Evolutionary conservation across 2,329 filamentous ascomycete species (phyloP).

Genomic region (Calonectria pteridis): DNA sequence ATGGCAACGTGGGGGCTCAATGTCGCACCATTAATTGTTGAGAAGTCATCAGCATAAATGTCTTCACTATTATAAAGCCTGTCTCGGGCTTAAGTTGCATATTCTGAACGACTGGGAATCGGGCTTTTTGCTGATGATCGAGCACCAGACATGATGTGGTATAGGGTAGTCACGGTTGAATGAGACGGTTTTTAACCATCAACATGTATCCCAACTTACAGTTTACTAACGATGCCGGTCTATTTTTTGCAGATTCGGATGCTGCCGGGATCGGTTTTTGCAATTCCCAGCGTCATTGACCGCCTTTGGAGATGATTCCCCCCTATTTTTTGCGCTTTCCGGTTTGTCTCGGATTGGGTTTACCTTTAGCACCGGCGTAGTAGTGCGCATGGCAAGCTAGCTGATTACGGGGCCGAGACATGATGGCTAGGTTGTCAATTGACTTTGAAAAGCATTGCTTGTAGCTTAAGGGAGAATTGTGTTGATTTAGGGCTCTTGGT

Average conservation of each 20-base stretch:
- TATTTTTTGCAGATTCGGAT: too few species aligned
- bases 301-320: not conserved
- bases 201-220: not conserved
- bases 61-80: not conserved
- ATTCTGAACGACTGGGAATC: too few species aligned
- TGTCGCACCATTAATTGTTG: not conserved
- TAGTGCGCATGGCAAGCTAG: not conserved
- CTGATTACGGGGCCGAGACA: not conserved
- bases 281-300: not conserved
- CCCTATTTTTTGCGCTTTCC: not conserved
- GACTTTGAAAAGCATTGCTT: not conserved
- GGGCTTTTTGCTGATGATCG: not conserved
- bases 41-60: not conserved
- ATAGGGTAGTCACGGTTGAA: not conserved
- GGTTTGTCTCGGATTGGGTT: not conserved
- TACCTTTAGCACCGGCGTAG: not conserved
- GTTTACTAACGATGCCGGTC: not conserved
- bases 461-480: not conserved
- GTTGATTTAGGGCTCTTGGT: not conserved
- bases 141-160: not conserved
- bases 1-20: not conserved
- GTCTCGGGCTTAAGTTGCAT: not conserved
- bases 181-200: not conserved
- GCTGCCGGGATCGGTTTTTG: not conserved
- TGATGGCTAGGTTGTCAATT: not conserved